phyloP scores from a whole-genome alignment of 768 basidiomycete species.

The Gyrodon lividus region DNA sequence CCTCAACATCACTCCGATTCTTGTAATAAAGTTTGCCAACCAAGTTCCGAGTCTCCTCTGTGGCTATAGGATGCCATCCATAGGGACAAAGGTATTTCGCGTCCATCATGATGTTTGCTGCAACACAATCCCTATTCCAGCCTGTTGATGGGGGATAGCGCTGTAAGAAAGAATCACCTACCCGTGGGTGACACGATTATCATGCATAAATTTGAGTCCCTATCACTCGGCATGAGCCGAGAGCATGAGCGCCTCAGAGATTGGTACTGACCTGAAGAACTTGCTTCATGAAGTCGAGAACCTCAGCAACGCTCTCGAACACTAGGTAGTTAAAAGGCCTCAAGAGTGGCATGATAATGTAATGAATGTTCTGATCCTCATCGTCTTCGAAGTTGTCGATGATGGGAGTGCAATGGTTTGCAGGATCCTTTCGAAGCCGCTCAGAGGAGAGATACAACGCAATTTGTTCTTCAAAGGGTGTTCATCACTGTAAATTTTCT shows the following conservation, averaged over 20 bases:
- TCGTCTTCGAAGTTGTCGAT: constrained; percentile 15
- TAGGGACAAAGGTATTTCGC: constrained; percentile 24
- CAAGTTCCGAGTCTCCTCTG: constrained; percentile 12
- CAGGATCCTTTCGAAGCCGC: background rate
- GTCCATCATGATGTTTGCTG: constrained; percentile 35
- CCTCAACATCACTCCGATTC: constrained; percentile 26
- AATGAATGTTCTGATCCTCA: constrained; percentile 9
- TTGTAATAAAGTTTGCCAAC: constrained; percentile 14
- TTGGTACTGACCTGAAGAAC: constrained; percentile 19
- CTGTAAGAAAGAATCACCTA: constrained; percentile 6
- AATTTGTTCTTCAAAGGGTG: constrained; percentile 7
- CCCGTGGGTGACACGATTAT: constrained; percentile 36
- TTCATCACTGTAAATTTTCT: background rate
- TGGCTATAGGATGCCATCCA: constrained; percentile 24
- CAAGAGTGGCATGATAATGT: constrained; percentile 30
- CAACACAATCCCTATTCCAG: constrained; percentile 23
- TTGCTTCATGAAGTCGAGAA: constrained; percentile 28
- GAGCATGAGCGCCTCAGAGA: fast-evolving
- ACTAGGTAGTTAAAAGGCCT: constrained; percentile 21
- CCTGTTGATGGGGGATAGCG: constrained; percentile 3
- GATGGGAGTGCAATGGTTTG: constrained; percentile 28
- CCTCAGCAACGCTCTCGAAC: constrained; percentile 26
- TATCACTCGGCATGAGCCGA: constrained; percentile 5
- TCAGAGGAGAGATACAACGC: constrained; percentile 4
- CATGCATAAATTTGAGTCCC: constrained; percentile 38